Conservation (phyloP, 306 rosid genomes). For the Trifolium dubium region DNA sequence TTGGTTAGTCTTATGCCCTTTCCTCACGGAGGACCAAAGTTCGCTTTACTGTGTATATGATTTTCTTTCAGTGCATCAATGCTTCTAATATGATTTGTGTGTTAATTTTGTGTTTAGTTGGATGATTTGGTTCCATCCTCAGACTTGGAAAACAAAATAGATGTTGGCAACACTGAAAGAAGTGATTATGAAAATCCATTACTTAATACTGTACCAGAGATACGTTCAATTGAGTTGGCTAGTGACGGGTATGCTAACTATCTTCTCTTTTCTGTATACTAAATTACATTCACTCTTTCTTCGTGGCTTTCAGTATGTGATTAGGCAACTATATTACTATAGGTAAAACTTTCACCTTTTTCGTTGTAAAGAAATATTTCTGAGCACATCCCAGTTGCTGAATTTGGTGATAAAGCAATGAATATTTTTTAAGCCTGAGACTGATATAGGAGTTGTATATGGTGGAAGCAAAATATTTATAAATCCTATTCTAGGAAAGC, state of each 20-base stretch:
- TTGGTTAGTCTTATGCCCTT: slow-evolving; percentile 44
- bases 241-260: slow-evolving; percentile 48
- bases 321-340: slow-evolving; percentile 15
- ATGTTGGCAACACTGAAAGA: slow-evolving; percentile 21
- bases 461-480: slow-evolving; percentile 1
- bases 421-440: slow-evolving; percentile 32
- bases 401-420: slow-evolving; percentile 35
- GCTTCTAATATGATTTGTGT: slow-evolving; percentile 41
- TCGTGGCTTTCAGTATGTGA: not conserved
- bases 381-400: slow-evolving; percentile 20
- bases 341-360: not conserved
- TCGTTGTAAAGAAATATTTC: not conserved
- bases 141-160: slow-evolving; percentile 43
- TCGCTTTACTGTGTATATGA: slow-evolving; percentile 6
- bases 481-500: not conserved
- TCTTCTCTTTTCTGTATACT: slow-evolving; percentile 33
- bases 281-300: slow-evolving; percentile 26
- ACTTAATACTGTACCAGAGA: slow-evolving; percentile 37
- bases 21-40: slow-evolving; percentile 4
- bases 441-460: slow-evolving; percentile 13
- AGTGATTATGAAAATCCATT: slow-evolving; percentile 42
- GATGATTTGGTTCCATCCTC: slow-evolving; percentile 41
- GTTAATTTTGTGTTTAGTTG: slow-evolving; percentile 47
- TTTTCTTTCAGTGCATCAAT: slow-evolving; percentile 29
- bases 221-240: slow-evolving; percentile 41